Evolutionary conservation across 139 green algal species (phyloP).

Genomic region (Parachlorella kessleri): DNA sequence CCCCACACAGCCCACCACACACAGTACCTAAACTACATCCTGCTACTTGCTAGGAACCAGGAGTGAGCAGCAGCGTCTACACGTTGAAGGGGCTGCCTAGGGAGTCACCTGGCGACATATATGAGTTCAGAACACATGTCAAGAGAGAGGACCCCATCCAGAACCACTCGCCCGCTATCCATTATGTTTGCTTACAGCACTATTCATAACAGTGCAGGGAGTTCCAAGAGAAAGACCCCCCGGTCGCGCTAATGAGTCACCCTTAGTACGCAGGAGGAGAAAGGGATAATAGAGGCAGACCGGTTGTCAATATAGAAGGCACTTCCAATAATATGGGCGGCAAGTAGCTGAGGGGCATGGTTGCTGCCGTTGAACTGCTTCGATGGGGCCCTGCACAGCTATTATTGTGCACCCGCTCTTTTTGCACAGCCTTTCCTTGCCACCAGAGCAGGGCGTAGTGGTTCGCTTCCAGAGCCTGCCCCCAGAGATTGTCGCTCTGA

Average conservation of each 20-base stretch:
- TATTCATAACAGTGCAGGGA: no score
- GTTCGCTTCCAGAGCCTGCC: background rate
- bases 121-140: background rate
- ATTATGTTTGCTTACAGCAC: no score
- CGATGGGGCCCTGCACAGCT: background rate
- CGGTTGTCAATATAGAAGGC: background rate
- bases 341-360: background rate
- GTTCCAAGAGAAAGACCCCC: no score
- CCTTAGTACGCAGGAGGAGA: no score
- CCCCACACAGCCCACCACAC: background rate
- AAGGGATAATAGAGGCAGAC: background rate
- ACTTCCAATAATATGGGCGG: background rate
- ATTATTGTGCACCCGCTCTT: slow-evolving; percentile 27
- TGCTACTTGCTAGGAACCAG: background rate
- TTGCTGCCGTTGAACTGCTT: background rate
- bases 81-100: background rate
- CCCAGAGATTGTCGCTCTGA: background rate
- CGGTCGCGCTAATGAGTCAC: no score
- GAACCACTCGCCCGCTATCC: background rate
- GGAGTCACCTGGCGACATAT: background rate
- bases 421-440: background rate
- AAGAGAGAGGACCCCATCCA: background rate
- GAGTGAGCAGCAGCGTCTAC: background rate
- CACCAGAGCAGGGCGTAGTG: background rate
- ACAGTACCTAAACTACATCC: background rate